phyloP scores from a whole-genome alignment of 345 rosid genomes.

The Brassica juncea region DNA sequence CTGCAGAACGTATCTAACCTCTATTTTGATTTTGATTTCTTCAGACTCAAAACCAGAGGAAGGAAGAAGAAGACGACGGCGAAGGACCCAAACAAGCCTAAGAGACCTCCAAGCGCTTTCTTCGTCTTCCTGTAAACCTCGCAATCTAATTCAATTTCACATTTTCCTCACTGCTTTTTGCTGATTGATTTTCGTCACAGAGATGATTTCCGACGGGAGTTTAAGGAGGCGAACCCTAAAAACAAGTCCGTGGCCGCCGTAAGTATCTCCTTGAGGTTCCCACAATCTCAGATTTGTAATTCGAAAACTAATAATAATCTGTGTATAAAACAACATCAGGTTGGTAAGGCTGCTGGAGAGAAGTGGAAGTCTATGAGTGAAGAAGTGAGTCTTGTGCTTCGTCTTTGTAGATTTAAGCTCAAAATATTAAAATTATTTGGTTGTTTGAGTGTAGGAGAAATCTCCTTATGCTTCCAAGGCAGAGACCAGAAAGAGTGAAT shows the following conservation, averaged over 20 bases:
- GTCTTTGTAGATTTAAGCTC: not conserved
- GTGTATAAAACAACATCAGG: constrained; percentile 41
- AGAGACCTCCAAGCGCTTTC: constrained; percentile 87
- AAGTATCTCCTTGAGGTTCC: constrained; percentile 16
- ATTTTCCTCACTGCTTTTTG: not conserved
- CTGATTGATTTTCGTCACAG: constrained; percentile 21
- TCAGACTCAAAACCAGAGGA: constrained; percentile 54
- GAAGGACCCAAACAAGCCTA: constrained; percentile 89
- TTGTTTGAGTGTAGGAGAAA: constrained; percentile 52
- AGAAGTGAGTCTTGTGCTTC: constrained; percentile 48
- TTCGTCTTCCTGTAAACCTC: constrained; percentile 74
- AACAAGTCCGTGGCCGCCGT: constrained; percentile 85
- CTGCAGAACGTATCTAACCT: not conserved
- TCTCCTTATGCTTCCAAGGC: constrained; percentile 59
- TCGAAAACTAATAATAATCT: not conserved
- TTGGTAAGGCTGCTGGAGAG: constrained; percentile 79
- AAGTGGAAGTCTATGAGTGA: constrained; percentile 75
- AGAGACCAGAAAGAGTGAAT: constrained; percentile 66
- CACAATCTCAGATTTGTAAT: constrained; percentile 25
- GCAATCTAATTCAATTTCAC: not conserved
- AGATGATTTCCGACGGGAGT: constrained; percentile 71
- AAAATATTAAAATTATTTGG: not conserved
- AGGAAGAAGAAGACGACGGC: constrained; percentile 59
- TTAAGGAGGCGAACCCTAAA: constrained; percentile 65
- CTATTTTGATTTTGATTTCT: not conserved